Percentiles rank a stretch among this genome's conserved stretches.
Evolutionary conservation across 139 green algal genomes (phyloP).

Genomic region (Penium margaritaceum): DNA sequence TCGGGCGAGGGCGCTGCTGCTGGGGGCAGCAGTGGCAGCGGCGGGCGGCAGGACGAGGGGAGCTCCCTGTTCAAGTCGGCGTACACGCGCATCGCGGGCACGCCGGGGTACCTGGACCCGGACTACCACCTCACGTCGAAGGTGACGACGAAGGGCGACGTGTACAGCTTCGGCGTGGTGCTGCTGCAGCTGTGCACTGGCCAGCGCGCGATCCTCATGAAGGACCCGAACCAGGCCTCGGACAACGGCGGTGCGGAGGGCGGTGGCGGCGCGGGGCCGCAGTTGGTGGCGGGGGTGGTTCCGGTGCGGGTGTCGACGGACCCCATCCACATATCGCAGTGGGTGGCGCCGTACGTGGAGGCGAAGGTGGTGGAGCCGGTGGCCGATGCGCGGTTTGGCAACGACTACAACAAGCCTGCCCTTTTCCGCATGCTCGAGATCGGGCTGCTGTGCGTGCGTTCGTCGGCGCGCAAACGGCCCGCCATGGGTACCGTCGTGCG

Average conservation of each 20-base stretch:
- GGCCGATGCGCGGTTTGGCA: background rate
- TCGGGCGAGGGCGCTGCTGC: too few species aligned
- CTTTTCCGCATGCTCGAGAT: background rate
- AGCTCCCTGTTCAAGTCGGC: background rate
- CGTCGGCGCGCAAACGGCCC: background rate
- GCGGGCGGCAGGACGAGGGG: background rate
- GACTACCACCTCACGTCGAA: constrained; percentile 15
- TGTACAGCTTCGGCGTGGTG: constrained; percentile 8
- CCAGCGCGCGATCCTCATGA: constrained; percentile 1
- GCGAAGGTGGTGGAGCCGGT: background rate
- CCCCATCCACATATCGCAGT: constrained; percentile 1
- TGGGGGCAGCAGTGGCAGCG: too few species aligned
- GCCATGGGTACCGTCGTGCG: constrained; percentile 1
- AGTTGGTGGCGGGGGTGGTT: background rate
- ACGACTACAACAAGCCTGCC: background rate
- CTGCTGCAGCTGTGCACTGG: background rate
- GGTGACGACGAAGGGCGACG: constrained; percentile 13
- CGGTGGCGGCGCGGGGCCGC: background rate
- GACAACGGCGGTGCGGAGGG: background rate
- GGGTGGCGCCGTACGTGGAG: constrained; percentile 2
- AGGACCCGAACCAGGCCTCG: background rate
- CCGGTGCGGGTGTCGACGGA: background rate
- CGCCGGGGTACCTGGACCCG: constrained; percentile 8
- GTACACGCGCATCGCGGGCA: constrained; percentile 1
- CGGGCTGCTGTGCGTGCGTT: background rate